Percentiles rank a stretch among this genome's conserved stretches.
phyloP scores from a whole-genome alignment of 768 basidiomycete species.

The Leccinum variicolor region DNA sequence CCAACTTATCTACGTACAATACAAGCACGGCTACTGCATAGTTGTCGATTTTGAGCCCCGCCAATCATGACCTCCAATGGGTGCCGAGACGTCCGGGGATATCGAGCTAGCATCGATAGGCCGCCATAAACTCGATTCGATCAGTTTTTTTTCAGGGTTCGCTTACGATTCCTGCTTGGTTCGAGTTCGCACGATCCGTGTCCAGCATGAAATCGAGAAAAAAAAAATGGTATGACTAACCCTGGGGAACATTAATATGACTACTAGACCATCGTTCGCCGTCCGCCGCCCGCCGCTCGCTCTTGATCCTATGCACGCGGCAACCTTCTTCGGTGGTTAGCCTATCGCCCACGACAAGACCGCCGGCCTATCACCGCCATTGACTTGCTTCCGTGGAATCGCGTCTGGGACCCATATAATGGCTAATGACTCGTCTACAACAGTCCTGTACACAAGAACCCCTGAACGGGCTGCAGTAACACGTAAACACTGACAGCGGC shows the following conservation, averaged over 20 bases:
- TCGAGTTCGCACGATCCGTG: constrained; percentile 3
- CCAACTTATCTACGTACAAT: not conserved
- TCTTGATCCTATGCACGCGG: constrained; percentile 20
- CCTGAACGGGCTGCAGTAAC: constrained; percentile 7
- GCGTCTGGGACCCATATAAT: constrained; percentile 9
- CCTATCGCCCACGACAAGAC: constrained; percentile 6
- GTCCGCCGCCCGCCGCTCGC: not conserved
- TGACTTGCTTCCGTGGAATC: constrained; percentile 14
- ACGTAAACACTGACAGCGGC: constrained; percentile 32
- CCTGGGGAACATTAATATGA: not conserved
- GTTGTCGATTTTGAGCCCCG: constrained; percentile 2
- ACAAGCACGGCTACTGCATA: constrained; percentile 3
- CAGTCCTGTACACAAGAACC: constrained; percentile 8
- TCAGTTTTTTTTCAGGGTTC: constrained; percentile 6
- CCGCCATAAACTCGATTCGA: constrained; percentile 3
- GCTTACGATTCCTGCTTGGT: constrained; percentile 6
- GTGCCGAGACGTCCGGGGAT: constrained; percentile 9
- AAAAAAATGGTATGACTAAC: constrained; percentile 6
- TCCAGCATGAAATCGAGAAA: constrained; percentile 10
- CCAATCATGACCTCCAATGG: constrained; percentile 3
- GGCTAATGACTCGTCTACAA: constrained; percentile 8
- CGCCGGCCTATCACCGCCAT: constrained; percentile 29
- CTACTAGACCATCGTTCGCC: constrained; percentile 1
- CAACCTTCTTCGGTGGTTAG: constrained; percentile 16
- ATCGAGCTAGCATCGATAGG: constrained; percentile 7